Evolutionary conservation across 768 basidiomycete species (phyloP), one percentile per base, ranked within the genome.

Genomic region (Tubosaeta brunneosetosa): DNA sequence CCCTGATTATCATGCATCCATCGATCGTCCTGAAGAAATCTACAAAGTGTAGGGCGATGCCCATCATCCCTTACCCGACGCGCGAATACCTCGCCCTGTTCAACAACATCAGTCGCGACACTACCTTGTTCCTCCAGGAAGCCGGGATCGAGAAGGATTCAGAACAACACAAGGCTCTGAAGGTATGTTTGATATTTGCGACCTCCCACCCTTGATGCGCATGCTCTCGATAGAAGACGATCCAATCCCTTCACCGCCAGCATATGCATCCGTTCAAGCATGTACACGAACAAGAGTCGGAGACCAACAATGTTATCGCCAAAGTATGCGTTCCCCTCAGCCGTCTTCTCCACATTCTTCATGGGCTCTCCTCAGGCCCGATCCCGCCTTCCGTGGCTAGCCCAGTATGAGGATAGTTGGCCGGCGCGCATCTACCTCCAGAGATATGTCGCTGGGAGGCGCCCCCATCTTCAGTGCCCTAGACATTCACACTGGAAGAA

Each of bases 361-460:
- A 22, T 22, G 22, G 22, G 22, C 22, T 33, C 29, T 11, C 10
- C 12, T 10, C 34, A 64, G 62, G 59, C 52, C 7, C 16, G 13
- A 6, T n/a, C 10, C 37, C 31, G 8, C 2, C 57, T 59, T 26
- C 55, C 62, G 2, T 65, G 63, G 62, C 14, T 63, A 45, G n/a
- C 19, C 10, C 50, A 51, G 25, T 64, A 64, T 6, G 54, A 63
- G 14, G 52, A 52, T 25, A 6, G 32, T 13, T 63, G 62, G 63
- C 60, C 55, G 2, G 63, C 60, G 6, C 55, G 53, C 14, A 33
- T 63, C 4, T 62, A 64, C 29, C 41, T 62, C 0, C 59, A 62
- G 37, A 51, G 60, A 59, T 65, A 56, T 10, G 47, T 64, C 8
- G 52, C 56, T 6, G 2, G 1, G 0, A 55, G 25, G n/a, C 48